Conservation (phyloP, 371 early-diverging fungal species). For the Mortierella sp. region DNA sequence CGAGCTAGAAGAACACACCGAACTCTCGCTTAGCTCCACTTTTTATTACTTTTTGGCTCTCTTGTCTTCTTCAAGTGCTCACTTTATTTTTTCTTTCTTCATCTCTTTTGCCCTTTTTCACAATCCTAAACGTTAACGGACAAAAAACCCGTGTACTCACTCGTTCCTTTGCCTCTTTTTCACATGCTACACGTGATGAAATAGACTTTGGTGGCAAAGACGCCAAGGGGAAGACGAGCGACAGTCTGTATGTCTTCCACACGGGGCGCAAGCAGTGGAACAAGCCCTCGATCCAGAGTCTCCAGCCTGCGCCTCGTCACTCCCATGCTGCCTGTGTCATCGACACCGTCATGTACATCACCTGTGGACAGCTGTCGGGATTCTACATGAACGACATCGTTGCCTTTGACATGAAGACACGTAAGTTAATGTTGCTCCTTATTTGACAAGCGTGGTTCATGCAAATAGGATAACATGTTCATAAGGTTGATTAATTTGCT, state of each 20-base stretch:
- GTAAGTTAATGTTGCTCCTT: constrained; percentile 56
- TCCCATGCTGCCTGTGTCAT: constrained; percentile 76
- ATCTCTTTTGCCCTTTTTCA: not conserved
- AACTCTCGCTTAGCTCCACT: not conserved
- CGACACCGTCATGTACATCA: constrained; percentile 77
- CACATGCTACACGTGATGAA: not conserved
- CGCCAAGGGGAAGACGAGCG: constrained; percentile 51
- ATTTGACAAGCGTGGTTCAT: not conserved
- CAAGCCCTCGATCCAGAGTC: constrained; percentile 68
- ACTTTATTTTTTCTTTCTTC: not conserved
- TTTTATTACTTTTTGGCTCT: not conserved
- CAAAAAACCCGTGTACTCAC: not conserved
- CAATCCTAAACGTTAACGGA: not conserved
- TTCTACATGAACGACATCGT: constrained; percentile 78
- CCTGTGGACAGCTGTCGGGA: constrained; percentile 80
- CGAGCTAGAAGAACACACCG: no score
- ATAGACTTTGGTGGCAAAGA: constrained; percentile 58
- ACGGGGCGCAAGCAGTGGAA: constrained; percentile 66
- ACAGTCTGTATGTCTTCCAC: constrained; percentile 35
- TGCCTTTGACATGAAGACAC: constrained; percentile 73
- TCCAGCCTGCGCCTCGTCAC: constrained; percentile 72
- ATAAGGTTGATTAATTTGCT: constrained; percentile 2
- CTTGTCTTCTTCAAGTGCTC: not conserved
- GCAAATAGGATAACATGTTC: not conserved
- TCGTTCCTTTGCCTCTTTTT: not conserved